These are phyloP conservation scores for Allomyces macrogynus DNA, from an alignment of 192 early-diverging fungal species.

Conservation along the genomic window DNA sequence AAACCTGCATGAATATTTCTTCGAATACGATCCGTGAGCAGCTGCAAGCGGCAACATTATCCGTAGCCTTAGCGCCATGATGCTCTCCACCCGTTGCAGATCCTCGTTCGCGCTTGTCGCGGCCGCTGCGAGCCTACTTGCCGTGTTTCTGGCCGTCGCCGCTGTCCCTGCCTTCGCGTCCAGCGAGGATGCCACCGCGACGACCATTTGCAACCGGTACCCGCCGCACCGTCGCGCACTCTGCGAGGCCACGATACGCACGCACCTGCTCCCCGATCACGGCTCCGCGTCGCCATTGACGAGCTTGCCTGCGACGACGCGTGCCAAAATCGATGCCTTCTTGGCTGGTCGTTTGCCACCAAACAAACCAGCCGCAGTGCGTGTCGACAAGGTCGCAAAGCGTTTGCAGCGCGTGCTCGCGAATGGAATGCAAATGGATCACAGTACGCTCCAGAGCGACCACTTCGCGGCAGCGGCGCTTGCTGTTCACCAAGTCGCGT, in stretches of 20 bases:
- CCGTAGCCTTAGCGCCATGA: no score
- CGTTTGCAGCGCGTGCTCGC: neutral
- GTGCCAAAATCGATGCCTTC: neutral
- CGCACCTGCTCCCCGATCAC: neutral
- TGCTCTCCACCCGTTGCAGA: no score
- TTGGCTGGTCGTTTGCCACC: neutral
- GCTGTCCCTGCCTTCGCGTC: no score
- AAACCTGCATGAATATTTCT: no score
- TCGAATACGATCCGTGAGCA: no score
- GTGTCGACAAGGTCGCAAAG: neutral
- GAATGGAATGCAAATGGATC: neutral
- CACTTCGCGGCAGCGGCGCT: neutral
- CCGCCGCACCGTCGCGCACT: neutral
- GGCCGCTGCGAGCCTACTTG: no score
- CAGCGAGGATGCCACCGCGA: no score
- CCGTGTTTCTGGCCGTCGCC: no score
- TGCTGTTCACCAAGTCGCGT: neutral
- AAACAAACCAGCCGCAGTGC: neutral
- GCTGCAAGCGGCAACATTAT: no score
- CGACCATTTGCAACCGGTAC: neutral
- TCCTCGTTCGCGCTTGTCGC: no score
- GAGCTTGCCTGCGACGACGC: neutral
- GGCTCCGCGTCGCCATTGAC: neutral
- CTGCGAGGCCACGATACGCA: neutral
- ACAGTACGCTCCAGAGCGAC: neutral